phyloP scores from a whole-genome alignment of 768 basidiomycete species.

The Daedalea quercina region DNA sequence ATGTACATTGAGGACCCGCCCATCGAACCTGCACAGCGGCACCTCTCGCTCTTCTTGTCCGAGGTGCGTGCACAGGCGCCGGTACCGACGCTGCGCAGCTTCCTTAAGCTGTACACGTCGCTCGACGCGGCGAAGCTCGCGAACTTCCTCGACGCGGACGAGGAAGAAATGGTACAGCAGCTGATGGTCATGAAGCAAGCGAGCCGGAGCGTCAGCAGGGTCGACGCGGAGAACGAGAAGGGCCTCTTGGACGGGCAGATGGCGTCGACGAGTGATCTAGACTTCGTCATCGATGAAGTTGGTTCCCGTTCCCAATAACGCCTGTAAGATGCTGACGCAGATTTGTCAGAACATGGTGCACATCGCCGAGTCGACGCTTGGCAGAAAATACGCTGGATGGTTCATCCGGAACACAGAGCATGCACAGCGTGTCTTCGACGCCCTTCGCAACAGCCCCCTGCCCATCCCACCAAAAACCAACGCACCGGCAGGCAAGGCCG shows the following conservation, averaged over 20 bases:
- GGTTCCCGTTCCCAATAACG: conserved; percentile 19
- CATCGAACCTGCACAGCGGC: conserved; percentile 75
- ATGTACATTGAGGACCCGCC: conserved; percentile 31
- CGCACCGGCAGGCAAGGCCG: conserved; percentile 12
- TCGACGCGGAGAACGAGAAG: conserved; percentile 31
- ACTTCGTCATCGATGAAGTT: conserved; percentile 93
- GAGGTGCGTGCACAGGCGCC: conserved; percentile 71
- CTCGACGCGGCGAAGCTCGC: conserved; percentile 89
- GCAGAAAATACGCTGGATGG: conserved; percentile 92
- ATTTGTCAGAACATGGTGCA: conserved; percentile 84
- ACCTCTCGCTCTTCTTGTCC: conserved; percentile 77
- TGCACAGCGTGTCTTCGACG: conserved; percentile 81
- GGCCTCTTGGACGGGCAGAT: conserved; percentile 77
- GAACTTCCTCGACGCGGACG: conserved; percentile 84
- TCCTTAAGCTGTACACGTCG: conserved; percentile 93
- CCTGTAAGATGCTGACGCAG: neutral
- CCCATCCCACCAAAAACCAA: conserved; percentile 15
- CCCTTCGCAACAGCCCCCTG: conserved; percentile 53
- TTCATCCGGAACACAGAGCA: conserved; percentile 96
- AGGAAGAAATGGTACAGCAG: conserved; percentile 93
- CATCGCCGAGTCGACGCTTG: conserved; percentile 91
- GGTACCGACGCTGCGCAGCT: conserved; percentile 81
- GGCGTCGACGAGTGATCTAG: conserved; percentile 87
- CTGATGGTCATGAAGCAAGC: conserved; percentile 95
- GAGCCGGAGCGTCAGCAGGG: conserved; percentile 66